Conservation (phyloP, 306 rosid species). For the Trichosanthes cucumerina region DNA sequence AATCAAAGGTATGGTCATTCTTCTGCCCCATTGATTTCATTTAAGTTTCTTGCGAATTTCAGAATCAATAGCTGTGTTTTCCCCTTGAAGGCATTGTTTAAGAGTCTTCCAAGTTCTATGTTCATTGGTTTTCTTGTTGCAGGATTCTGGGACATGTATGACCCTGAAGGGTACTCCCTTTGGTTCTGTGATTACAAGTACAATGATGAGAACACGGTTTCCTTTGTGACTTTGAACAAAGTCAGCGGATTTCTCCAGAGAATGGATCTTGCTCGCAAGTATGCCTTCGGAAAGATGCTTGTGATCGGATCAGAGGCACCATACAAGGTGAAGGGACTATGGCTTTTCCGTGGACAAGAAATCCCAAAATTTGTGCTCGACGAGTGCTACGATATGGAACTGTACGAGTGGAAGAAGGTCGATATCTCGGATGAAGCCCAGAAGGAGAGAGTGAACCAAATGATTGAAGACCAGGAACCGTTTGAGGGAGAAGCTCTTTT, state of each 20-base stretch:
- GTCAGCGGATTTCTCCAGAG: conserved; percentile 81
- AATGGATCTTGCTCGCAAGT: conserved; percentile 82
- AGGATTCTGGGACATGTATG: conserved; percentile 98
- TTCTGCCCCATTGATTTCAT: neutral
- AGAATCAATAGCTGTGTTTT: neutral
- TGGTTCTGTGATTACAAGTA: conserved; percentile 94
- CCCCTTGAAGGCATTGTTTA: neutral
- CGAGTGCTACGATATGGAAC: conserved; percentile 95
- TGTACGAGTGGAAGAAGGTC: conserved; percentile 74
- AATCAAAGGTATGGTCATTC: conserved; percentile 46
- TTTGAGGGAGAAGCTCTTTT: conserved; percentile 70
- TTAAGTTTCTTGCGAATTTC: neutral
- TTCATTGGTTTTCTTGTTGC: neutral
- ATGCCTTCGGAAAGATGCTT: conserved; percentile 87
- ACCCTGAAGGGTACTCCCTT: conserved; percentile 86
- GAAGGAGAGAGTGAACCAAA: conserved; percentile 69
- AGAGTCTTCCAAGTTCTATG: neutral
- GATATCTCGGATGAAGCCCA: conserved; percentile 57
- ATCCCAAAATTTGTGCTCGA: conserved; percentile 58
- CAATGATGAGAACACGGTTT: conserved; percentile 72
- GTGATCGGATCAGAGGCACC: conserved; percentile 69
- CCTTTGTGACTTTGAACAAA: conserved; percentile 77
- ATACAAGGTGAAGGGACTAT: conserved; percentile 78
- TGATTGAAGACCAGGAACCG: conserved; percentile 80
- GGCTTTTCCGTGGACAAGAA: conserved; percentile 89